Evolutionary conservation across 805 yeast genomes (phyloP).

Genomic region (Yamadazyma sp.): DNA sequence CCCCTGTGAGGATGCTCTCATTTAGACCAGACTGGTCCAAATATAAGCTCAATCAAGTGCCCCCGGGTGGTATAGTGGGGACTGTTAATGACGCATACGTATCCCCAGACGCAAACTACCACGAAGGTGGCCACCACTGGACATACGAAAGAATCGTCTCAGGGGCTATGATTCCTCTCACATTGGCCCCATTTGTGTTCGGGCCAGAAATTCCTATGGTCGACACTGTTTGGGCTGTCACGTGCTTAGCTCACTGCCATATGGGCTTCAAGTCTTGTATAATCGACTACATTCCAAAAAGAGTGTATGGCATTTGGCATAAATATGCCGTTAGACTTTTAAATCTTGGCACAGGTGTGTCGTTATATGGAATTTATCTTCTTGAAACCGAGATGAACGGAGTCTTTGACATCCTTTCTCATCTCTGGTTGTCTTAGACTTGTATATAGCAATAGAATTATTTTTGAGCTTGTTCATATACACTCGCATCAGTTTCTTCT

Average conservation of each 20-base stretch:
- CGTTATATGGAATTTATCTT: constrained; percentile 78
- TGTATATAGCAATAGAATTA: constrained; percentile 4
- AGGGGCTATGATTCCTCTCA: constrained; percentile 71
- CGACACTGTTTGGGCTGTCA: constrained; percentile 69
- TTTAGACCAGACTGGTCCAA: constrained; percentile 47
- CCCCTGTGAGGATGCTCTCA: constrained; percentile 18
- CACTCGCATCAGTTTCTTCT: constrained; percentile 3
- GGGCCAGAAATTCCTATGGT: constrained; percentile 69
- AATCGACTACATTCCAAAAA: constrained; percentile 84
- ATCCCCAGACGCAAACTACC: constrained; percentile 59
- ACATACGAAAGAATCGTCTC: constrained; percentile 77
- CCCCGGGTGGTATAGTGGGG: constrained; percentile 90
- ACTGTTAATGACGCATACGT: constrained; percentile 86
- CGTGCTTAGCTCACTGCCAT: constrained; percentile 74
- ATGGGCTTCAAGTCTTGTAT: constrained; percentile 90
- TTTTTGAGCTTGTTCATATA: constrained; percentile 3
- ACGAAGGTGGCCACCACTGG: constrained; percentile 93
- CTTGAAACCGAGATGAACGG: constrained; percentile 83
- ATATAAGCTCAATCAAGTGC: constrained; percentile 64
- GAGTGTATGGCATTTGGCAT: constrained; percentile 82
- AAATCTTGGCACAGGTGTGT: constrained; percentile 66
- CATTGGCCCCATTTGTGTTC: constrained; percentile 70
- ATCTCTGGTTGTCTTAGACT: constrained; percentile 56
- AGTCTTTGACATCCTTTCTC: constrained; percentile 59
- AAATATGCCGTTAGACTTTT: constrained; percentile 65